These are phyloP conservation scores for Bauhinia variegata DNA, from an alignment of 306 rosid genomes.

Conservation along the genomic window DNA sequence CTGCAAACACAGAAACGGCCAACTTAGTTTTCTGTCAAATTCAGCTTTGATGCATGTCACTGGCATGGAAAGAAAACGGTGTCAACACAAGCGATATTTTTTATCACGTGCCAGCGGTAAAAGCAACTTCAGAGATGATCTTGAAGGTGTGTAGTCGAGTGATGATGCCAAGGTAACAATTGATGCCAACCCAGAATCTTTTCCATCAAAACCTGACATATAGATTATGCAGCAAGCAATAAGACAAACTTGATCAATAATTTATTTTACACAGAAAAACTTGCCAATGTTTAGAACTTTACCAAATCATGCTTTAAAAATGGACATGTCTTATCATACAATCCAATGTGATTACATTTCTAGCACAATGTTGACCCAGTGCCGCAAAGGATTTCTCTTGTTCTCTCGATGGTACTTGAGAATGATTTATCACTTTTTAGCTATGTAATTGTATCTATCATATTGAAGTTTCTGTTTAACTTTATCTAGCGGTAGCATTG, in stretches of 20 bases:
- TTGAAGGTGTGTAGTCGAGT: conserved; percentile 76
- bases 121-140: conserved; percentile 75
- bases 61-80: not conserved
- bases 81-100: conserved; percentile 24
- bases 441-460: too few species aligned
- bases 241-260: conserved; percentile 12
- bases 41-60: conserved; percentile 17
- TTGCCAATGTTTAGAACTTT: conserved; percentile 3
- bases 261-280: conserved; percentile 10
- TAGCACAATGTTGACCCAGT: not conserved
- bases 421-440: too few species aligned
- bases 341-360: not conserved
- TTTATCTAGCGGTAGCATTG: too few species aligned
- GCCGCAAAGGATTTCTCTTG: not conserved
- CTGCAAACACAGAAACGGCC: conserved; percentile 51
- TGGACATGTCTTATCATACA: not conserved
- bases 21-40: conserved; percentile 7
- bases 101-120: conserved; percentile 83
- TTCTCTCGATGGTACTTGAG: not conserved
- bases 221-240: conserved; percentile 16
- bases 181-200: conserved; percentile 65
- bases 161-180: conserved; percentile 84
- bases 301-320: not conserved
- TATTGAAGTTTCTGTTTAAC: too few species aligned
- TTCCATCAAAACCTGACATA: conserved; percentile 61